Base-by-base conservation (phyloP, 441 rosid genomes). In the Jatropha podagrica region DNA sequence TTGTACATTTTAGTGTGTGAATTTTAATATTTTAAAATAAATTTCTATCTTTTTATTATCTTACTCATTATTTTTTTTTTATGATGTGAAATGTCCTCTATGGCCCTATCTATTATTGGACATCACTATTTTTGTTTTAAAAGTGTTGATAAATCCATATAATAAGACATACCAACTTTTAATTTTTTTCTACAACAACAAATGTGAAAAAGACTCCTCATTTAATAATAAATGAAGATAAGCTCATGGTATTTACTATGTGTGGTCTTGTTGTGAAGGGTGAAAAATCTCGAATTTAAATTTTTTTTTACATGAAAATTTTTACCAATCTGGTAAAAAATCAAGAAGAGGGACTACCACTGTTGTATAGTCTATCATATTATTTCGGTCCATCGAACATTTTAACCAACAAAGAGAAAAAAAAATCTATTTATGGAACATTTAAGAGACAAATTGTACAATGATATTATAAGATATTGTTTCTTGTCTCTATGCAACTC, bases 81-180 rank as follows among this genome's bases (percentile, higher is more conserved):
- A 32, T 15, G 60, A 69, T 69, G 46, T 72, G 67, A 72, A 42
- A 59, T 56, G 15, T 58, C 52, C 3, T 54, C 11, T 51, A 27
- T 27, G 32, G 32, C 32, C 2, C 32, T 40, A 55, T 56, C 23
- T 49, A 71, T 58, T 40, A 4, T 56, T 41, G 7, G 13, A 42
- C 26, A 26, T 32, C 27, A 26, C 42, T 44, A 23, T 48, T 59
- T 72, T 44, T 60, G 37, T 15, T 41, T 20, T 56, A 26, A 42
- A 69, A 23, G 51, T 69, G 12, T 58, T 20, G 37, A 11, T 70
- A 58, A 55, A 56, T 20, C 37, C 38, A 58, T 15, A 27, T 15
- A 27, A 67, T 26, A 18, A 65, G 69, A n/a, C 69, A 65, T n/a
- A 13, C 4, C 6, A 40, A n/a, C 27, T 65, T 15, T 2, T 38